phyloP scores from a whole-genome alignment of 2,329 filamentous ascomycete genomes.

The Exophiala viscosa region DNA sequence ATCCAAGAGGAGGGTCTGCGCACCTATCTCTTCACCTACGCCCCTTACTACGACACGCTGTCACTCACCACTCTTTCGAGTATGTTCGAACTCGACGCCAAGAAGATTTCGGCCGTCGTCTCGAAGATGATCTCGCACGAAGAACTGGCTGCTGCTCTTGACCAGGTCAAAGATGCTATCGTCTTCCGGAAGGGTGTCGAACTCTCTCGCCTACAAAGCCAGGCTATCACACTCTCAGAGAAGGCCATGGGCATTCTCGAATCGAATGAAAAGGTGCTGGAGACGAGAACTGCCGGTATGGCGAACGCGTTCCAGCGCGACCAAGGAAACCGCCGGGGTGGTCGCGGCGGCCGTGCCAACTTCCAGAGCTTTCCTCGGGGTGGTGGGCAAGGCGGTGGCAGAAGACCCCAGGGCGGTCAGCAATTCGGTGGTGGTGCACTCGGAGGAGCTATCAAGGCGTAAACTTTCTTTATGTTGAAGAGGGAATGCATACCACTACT shows the following conservation, averaged over 20 bases:
- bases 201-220: conserved; percentile 88
- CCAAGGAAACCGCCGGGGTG: conserved; percentile 66
- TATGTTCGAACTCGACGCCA: conserved; percentile 92
- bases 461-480: conserved; percentile 23
- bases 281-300: conserved; percentile 94
- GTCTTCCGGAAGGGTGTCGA: conserved; percentile 99
- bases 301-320: conserved; percentile 93
- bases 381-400: conserved; percentile 25
- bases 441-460: conserved; percentile 50
- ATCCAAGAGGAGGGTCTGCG: conserved; percentile 97
- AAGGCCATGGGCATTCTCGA: conserved; percentile 96
- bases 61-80: conserved; percentile 75
- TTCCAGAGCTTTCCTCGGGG: conserved; percentile 33
- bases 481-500: neutral
- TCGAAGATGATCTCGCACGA: conserved; percentile 99
- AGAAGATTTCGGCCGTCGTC: conserved; percentile 91
- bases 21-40: conserved; percentile 99
- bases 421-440: conserved; percentile 50
- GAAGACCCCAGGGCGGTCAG: conserved; percentile 39
- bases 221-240: conserved; percentile 89
- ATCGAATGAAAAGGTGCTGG: conserved; percentile 92
- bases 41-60: conserved; percentile 97
- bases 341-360: conserved; percentile 48
- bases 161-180: conserved; percentile 95
- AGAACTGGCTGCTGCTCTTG: conserved; percentile 89